These are phyloP conservation scores for Ganoderma boninense DNA, from an alignment of 1,284 basidiomycete species.

Conservation along the genomic window DNA sequence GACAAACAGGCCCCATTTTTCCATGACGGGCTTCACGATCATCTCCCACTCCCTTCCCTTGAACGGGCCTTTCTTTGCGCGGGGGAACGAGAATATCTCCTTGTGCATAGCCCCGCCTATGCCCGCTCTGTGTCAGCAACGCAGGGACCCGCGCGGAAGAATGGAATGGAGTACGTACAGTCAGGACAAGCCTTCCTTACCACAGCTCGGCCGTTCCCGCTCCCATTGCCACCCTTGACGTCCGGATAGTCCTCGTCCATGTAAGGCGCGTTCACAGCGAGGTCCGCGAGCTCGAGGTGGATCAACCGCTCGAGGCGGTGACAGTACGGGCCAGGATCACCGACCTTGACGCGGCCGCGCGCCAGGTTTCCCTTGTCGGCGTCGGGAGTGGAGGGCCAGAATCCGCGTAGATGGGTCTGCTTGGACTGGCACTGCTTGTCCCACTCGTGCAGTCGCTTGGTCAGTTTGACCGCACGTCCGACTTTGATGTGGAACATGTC, in stretches of 20 bases:
- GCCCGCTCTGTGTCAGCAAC: slow-evolving; percentile 12
- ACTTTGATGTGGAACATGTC: slow-evolving; percentile 55
- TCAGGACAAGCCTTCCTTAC: slow-evolving; percentile 45
- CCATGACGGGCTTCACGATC: slow-evolving; percentile 76
- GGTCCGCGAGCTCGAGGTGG: slow-evolving; percentile 78
- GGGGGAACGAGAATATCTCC: slow-evolving; percentile 78
- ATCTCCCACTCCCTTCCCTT: slow-evolving; percentile 75
- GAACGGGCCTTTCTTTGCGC: slow-evolving; percentile 57
- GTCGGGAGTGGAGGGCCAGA: slow-evolving; percentile 55
- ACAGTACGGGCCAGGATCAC: slow-evolving; percentile 57
- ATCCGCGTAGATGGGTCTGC: slow-evolving; percentile 57
- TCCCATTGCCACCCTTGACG: slow-evolving; percentile 36
- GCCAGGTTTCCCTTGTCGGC: slow-evolving; percentile 47
- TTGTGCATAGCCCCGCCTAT: slow-evolving; percentile 68
- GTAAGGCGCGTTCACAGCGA: slow-evolving; percentile 66
- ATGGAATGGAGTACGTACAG: slow-evolving; percentile 42
- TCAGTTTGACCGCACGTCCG: slow-evolving; percentile 57
- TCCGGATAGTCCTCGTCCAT: slow-evolving; percentile 57
- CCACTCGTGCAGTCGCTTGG: slow-evolving; percentile 73
- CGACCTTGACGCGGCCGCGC: slow-evolving; percentile 57
- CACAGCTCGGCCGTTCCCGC: slow-evolving; percentile 33
- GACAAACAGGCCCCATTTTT: slow-evolving; percentile 76
- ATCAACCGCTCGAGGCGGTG: slow-evolving; percentile 71
- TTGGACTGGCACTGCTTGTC: slow-evolving; percentile 69
- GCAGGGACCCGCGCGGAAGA: neutral